Base-by-base conservation (phyloP, 2,329 filamentous ascomycete species). In the Gnomoniopsis sp. region DNA sequence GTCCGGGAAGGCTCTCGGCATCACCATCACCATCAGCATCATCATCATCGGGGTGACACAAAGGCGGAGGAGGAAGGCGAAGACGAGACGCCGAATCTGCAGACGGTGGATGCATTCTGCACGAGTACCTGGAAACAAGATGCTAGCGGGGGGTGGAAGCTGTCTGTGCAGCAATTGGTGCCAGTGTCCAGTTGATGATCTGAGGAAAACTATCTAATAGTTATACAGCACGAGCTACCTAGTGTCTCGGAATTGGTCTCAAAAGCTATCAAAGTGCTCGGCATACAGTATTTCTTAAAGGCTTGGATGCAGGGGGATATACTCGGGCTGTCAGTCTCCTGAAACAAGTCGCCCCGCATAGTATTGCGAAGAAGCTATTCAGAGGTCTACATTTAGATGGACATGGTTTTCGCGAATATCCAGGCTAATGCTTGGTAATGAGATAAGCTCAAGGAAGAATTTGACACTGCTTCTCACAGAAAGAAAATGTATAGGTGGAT, bases 121-220 rank as follows among this genome's bases (percentile, higher is more conserved):
- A 58, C 58, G 17, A 58, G 58, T 46, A 60, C 55, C 22, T 60
- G 58, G 58, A 58, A 54, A 30, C 58, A 60, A 38, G 58, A 52
- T 14, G 44, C 58, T 12, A 53, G 54, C 15, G 58, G 58, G 12
- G 58, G 47, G 15, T 60, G 55, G 58, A 60, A 54, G n/a, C 33
- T 60, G 10, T 60, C 55, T 26, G 30, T 44, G 30, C 58, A 60
- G 23, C 33, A 38, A 43, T 19, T 56, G 41, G 55, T 60, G 38
- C 58, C 58, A 6, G 54, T 53, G 26, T 59, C 48, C n/a, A 19
- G n/a, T 33, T 15, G 38, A 34, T 41, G 12, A 15, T 49, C 7
- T 1, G 33, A 6, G 17, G 15, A 17, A 43, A 1, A 17, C 14
- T 6, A 2, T 12, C 34, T 38, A 8, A 38, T 15, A 8, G 8